Conservation (phyloP, 1,284 basidiomycete genomes). For the Ceratobasidium sp. region DNA sequence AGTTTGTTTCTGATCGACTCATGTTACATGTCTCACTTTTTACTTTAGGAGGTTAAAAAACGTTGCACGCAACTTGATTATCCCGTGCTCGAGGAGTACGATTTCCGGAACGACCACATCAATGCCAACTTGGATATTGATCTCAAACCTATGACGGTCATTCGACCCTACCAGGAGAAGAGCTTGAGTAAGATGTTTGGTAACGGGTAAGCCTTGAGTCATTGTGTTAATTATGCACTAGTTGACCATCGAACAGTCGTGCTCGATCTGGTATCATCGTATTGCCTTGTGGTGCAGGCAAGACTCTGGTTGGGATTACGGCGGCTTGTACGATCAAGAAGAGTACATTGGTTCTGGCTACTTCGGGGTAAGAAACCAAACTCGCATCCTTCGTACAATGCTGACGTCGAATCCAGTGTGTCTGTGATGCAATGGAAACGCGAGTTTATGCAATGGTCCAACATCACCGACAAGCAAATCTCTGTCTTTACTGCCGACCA, state of each 20-base stretch:
- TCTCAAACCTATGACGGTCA: slow-evolving; percentile 94
- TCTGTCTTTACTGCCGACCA: slow-evolving; percentile 96
- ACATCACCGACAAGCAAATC: slow-evolving; percentile 93
- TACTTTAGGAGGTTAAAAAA: slow-evolving; percentile 86
- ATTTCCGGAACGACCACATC: slow-evolving; percentile 94
- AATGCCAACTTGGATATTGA: slow-evolving; percentile 97
- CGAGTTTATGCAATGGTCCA: slow-evolving; percentile 97
- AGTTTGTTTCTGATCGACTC: slow-evolving; percentile 48
- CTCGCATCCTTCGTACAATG: slow-evolving; percentile 37
- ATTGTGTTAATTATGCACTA: background rate
- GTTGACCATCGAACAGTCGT: slow-evolving; percentile 64
- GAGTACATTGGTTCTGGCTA: slow-evolving; percentile 97
- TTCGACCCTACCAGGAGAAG: slow-evolving; percentile 97
- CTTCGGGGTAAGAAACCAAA: slow-evolving; percentile 79
- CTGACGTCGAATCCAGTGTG: slow-evolving; percentile 65
- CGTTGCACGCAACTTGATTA: slow-evolving; percentile 94
- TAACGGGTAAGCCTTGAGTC: slow-evolving; percentile 73
- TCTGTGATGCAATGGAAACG: slow-evolving; percentile 98
- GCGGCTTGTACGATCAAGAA: slow-evolving; percentile 99
- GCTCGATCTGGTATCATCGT: slow-evolving; percentile 99
- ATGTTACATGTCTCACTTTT: background rate
- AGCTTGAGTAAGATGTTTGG: slow-evolving; percentile 99
- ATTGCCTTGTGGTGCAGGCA: slow-evolving; percentile 97
- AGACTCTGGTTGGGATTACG: slow-evolving; percentile 98
- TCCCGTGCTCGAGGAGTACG: slow-evolving; percentile 97